Evolutionary conservation across 1,139 yeast genomes (phyloP), one percentile per base, ranked within the genome.

Genomic region (Sugiyamaella neomexicana): DNA sequence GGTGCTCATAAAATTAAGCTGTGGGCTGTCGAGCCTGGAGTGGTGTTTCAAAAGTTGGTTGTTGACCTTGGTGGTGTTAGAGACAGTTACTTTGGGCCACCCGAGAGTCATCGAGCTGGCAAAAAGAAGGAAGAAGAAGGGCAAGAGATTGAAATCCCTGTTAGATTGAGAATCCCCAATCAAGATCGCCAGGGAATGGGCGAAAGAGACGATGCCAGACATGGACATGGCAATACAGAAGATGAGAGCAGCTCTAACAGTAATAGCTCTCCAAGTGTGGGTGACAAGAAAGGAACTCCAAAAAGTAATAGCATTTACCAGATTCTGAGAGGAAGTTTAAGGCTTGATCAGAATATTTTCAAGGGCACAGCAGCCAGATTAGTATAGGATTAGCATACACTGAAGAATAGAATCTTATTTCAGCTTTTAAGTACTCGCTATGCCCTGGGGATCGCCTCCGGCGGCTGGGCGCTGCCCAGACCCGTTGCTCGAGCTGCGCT

Each of bases 11-110:
- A 46, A 17, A 44, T 60, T 6, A 57, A 53, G 34, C 36, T 60
- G 31, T 56, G 59, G 58, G 61, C 63, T 10, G 15, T 60, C 7
- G 63, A 60, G 38, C 56, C 62, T 2, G 62, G 59, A 16, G 58
- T 60, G n/a, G 61, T 57, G 1, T 52, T 60, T 45, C 62, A 60
- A 38, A 58, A 55, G 48, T 43, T 60, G 20, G 63, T 60, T 5
- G 36, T 60, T n/a, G 63, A 60, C 46, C 43, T 60, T 23, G 63
- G 62, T 5, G 63, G 62, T 5, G 60, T 55, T 9, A 41, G 57
- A 47, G 44, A 44, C n/a, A 53, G 59, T 43, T 59, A 59, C 41
- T 55, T 60, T 37, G 63, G 63, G 5, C 62, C 62, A 4, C 62
- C 62, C 17, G 60, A 58, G 38, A 55, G 58, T 46, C 46, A 27